Evolutionary conservation across 2,329 filamentous ascomycete species (phyloP).

Genomic region (Ambrosiella beaveri): DNA sequence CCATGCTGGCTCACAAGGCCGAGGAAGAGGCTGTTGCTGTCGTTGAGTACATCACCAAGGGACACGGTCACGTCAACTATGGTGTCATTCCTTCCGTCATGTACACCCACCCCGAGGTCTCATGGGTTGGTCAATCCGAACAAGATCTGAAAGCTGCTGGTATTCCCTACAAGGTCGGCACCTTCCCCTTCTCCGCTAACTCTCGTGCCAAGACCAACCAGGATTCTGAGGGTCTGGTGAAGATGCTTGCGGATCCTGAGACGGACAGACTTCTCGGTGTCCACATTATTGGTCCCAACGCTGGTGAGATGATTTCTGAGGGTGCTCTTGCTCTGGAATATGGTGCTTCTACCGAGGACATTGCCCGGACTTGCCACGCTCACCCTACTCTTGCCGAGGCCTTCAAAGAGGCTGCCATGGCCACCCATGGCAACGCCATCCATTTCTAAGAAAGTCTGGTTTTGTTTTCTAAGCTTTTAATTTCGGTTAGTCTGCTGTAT

Average conservation of each 20-base stretch:
- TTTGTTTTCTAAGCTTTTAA: background rate
- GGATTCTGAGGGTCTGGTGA: slow-evolving; percentile 88
- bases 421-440: slow-evolving; percentile 86
- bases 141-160: slow-evolving; percentile 82
- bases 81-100: slow-evolving; percentile 94
- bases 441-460: slow-evolving; percentile 50
- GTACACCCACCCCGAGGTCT: slow-evolving; percentile 98
- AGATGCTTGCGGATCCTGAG: slow-evolving; percentile 91
- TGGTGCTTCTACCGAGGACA: slow-evolving; percentile 86
- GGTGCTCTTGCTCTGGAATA: slow-evolving; percentile 91
- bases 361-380: slow-evolving; percentile 86
- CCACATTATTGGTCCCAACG: slow-evolving; percentile 90
- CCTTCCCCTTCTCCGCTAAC: slow-evolving; percentile 96
- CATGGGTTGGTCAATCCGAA: slow-evolving; percentile 97
- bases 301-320: slow-evolving; percentile 98
- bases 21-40: slow-evolving; percentile 94
- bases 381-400: slow-evolving; percentile 93
- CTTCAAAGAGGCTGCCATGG: slow-evolving; percentile 99
- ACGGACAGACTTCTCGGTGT: slow-evolving; percentile 90
- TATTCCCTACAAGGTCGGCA: slow-evolving; percentile 81
- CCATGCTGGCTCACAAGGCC: slow-evolving; percentile 98
- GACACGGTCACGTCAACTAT: slow-evolving; percentile 97
- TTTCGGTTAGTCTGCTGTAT: background rate
- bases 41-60: slow-evolving; percentile 95
- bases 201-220: slow-evolving; percentile 97